A percentile compares a stretch with the other conserved stretches of the same genome.
Evolutionary conservation across 2,329 filamentous ascomycete genomes (phyloP).

Genomic region (Hypomyces rosellus): DNA sequence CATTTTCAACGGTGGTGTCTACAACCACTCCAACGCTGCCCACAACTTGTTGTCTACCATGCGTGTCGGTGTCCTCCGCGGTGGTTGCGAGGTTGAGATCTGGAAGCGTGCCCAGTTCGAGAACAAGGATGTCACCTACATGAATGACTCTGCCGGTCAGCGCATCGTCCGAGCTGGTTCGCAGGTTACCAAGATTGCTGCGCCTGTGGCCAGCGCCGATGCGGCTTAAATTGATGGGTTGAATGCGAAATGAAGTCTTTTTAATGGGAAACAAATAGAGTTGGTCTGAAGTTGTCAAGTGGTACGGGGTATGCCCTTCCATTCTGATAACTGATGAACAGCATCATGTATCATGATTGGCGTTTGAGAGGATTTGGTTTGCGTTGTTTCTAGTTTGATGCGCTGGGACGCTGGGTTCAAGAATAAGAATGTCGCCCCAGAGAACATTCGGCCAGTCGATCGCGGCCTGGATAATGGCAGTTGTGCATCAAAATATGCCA

Average conservation of each 20-base stretch:
- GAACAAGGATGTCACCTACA: conserved; percentile 73
- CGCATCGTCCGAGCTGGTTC: conserved; percentile 79
- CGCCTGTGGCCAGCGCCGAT: conserved; percentile 76
- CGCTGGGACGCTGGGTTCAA: neutral
- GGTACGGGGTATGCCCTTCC: neutral
- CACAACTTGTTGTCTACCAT: conserved; percentile 86
- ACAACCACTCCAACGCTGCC: conserved; percentile 82
- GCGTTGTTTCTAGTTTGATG: neutral
- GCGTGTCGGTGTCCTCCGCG: conserved; percentile 79
- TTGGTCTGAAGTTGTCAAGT: neutral
- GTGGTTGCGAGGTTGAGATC: conserved; percentile 84
- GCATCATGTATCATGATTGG: conserved; percentile 8
- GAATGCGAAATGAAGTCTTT: neutral
- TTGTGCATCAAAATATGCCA: no score
- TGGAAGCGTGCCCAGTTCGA: conserved; percentile 84
- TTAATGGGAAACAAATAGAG: neutral
- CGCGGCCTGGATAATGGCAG: no score
- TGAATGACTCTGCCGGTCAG: conserved; percentile 74
- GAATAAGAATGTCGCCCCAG: neutral
- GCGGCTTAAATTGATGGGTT: conserved; percentile 53
- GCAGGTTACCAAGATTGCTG: conserved; percentile 76
- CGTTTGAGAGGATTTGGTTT: conserved; percentile 6
- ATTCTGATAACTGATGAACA: neutral
- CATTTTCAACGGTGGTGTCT: conserved; percentile 88
- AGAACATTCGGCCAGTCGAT: no score